Conservation (phyloP, 495 filamentous ascomycete species). For the Friedmanniomyces endolithicus region DNA sequence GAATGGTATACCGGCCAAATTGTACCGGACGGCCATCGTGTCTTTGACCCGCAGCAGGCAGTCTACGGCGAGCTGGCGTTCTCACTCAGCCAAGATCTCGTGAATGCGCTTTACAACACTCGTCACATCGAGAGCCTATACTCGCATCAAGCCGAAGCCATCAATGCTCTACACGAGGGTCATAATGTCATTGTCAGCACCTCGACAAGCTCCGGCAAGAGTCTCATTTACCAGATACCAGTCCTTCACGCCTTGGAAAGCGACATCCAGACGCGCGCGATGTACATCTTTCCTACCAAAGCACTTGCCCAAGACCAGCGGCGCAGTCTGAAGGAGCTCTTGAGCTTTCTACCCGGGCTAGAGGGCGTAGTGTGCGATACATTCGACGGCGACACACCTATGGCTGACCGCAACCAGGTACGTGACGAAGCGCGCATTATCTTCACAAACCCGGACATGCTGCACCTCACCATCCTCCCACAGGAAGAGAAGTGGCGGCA, state of each 20-base stretch:
- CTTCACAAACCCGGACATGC: slow-evolving; percentile 98
- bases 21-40: slow-evolving; percentile 83
- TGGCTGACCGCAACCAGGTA: slow-evolving; percentile 62
- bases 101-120: slow-evolving; percentile 89
- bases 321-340: slow-evolving; percentile 72
- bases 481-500: slow-evolving; percentile 81
- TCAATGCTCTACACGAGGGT: slow-evolving; percentile 75
- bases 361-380: slow-evolving; percentile 72
- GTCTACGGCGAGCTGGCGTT: slow-evolving; percentile 79
- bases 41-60: slow-evolving; percentile 77
- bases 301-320: slow-evolving; percentile 91
- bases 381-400: slow-evolving; percentile 89
- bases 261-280: slow-evolving; percentile 63
- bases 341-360: slow-evolving; percentile 67
- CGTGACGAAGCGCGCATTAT: slow-evolving; percentile 85
- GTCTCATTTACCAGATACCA: slow-evolving; percentile 89
- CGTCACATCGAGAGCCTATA: slow-evolving; percentile 79
- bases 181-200: slow-evolving; percentile 86
- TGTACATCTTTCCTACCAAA: slow-evolving; percentile 99
- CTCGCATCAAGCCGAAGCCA: slow-evolving; percentile 86
- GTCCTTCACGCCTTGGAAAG: slow-evolving; percentile 79
- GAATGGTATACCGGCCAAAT: slow-evolving; percentile 89
- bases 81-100: slow-evolving; percentile 72
- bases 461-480: slow-evolving; percentile 87
- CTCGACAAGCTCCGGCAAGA: slow-evolving; percentile 93